Evolutionary conservation across 2,329 filamentous ascomycete genomes (phyloP), one percentile per base, ranked within the genome.

Genomic region (Aspergillus latus): DNA sequence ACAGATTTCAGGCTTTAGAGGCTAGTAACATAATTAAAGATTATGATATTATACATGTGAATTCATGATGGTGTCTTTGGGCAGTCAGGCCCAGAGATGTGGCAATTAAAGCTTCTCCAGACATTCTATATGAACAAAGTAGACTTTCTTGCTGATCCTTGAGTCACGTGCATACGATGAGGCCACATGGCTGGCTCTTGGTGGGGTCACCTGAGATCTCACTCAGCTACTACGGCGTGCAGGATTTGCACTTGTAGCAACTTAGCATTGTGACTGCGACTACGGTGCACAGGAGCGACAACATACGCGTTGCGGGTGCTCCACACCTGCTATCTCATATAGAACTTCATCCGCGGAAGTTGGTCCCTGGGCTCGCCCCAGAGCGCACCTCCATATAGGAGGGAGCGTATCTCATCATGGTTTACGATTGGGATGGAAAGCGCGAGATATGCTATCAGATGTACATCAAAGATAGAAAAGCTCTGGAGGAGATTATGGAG

Each of bases 381-480:
- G 50, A 62, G 57, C 64, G 59, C 63, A 56, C 66, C 66, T 71
- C 67, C 66, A 61, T 49, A 43, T 45, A 48, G 56, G 66, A 60
- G 62, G 67, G 59, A 59, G 66, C 59, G 64, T 51, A 45, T 34
- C 49, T 52, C 62, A 68, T 51, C 58, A 76, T 76, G 74, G 79
- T 83, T 15, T 88, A 88, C 71, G 82, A 86, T 65, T 88, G 86
- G 86, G 82, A 85, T 54, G 84, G 84, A 57, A 88, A 88, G 72
- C 79, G 83, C 65, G 81, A 83, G 42, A 79, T 85, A 62, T 87
- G 84, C 74, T 86, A 83, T 71, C 82, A 84, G 62, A 82, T 94
- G 67, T 94, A 92, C 66, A 89, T 93, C 63, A 83, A 86, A 57
- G 88, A 94, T 74, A 85, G 85, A 64, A 87, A 83, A 75, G 83